Conservation (phyloP, 805 yeast species). For the Candida parachauliodes region DNA sequence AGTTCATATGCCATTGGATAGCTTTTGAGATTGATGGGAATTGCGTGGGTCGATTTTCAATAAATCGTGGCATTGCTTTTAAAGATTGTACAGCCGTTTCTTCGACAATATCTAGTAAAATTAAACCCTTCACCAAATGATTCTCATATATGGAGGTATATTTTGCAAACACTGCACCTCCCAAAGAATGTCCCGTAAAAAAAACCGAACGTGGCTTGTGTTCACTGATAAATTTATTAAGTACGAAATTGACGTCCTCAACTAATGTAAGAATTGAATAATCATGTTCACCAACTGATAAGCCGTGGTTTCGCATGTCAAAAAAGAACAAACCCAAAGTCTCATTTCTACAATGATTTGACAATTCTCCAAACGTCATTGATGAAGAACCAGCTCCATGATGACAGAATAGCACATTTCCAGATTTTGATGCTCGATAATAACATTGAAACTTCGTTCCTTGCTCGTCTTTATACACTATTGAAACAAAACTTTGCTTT, state of each 20-base stretch:
- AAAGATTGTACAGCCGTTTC: conserved; percentile 81
- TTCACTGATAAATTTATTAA: conserved; percentile 32
- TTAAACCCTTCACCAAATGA: conserved; percentile 55
- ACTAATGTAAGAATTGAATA: conserved; percentile 51
- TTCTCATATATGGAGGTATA: conserved; percentile 48
- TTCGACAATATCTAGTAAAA: conserved; percentile 88
- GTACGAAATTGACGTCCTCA: conserved; percentile 52
- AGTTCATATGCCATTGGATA: conserved; percentile 74
- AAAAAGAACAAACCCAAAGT: conserved; percentile 60
- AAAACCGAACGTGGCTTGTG: conserved; percentile 36
- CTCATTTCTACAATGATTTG: conserved; percentile 20
- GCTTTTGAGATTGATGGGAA: conserved; percentile 58
- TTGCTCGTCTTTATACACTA: conserved; percentile 13
- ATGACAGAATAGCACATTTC: conserved; percentile 68
- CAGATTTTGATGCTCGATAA: conserved; percentile 48
- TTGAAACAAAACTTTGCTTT: conserved; percentile 18
- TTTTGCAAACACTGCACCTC: conserved; percentile 64
- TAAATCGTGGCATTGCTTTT: conserved; percentile 60
- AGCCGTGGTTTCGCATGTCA: conserved; percentile 88
- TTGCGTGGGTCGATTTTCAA: conserved; percentile 57
- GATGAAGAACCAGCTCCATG: conserved; percentile 97
- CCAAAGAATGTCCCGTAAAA: conserved; percentile 86
- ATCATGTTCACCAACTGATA: conserved; percentile 17
- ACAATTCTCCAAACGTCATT: conserved; percentile 64
- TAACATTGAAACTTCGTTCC: conserved; percentile 44